Evolutionary conservation across 768 basidiomycete genomes (phyloP), one percentile per base, ranked within the genome.

Genomic region (Suillus sp.): DNA sequence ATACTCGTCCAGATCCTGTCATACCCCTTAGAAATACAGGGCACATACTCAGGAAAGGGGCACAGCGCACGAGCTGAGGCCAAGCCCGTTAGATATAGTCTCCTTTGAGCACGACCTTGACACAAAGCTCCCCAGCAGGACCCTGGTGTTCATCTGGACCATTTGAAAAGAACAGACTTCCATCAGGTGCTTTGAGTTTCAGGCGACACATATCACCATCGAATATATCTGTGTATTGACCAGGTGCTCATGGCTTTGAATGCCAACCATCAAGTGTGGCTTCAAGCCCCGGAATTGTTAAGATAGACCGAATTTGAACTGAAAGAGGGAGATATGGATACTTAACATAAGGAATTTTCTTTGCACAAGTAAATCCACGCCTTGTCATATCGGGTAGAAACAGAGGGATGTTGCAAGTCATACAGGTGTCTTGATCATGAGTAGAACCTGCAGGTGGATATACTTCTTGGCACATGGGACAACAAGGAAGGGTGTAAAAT

Each of bases 391-490:
- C 73, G 68, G 0, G 71, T 74, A 60, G 69, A 75, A 0, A 74
- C 72, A 76, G 78, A 2, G 78, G 78, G 54, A 78, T 77, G 50
- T 79, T 74, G 50, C 78, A 80, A 16, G 74, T 64, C 16, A 80
- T 65, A 0, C 0, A 68, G 69, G 0, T 71, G 72, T 0, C 77
- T 45, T 60, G 54, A 34, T 30, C 1, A 20, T n/a, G 13, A 1
- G 22, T 43, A 3, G 57, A 59, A n/a, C 57, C 35, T 22, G 57
- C 7, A 13, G 57, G n/a, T 7, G 10, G 57, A 42, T 22, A 59
- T 18, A 59, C 57, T 7, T 59, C 57, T n/a, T 1, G 22, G 57
- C 38, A 59, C 0, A 10, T 14, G 3, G 57, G 57, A 1, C 57
- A 59, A 10, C 34, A 38, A 18, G 35, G 57, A 11, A 59, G 38